Percentiles rank a stretch among this genome's conserved stretches.
Conservation (phyloP, 805 yeast species). For the Yamadazyma philogaea region DNA sequence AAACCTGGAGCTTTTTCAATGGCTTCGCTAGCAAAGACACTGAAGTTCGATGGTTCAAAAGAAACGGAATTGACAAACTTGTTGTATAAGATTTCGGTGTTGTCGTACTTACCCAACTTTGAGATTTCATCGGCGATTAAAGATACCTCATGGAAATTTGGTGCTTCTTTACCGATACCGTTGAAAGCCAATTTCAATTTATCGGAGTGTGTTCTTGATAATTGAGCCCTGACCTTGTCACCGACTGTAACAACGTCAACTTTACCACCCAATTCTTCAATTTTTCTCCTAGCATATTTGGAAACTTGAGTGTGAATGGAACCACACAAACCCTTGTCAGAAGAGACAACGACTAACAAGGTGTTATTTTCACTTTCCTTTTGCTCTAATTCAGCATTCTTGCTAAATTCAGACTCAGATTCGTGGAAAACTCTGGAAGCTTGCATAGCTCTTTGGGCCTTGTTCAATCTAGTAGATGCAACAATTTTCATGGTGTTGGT, state of each 20-base stretch:
- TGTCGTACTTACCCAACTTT: slow-evolving; percentile 66
- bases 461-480: slow-evolving; percentile 93
- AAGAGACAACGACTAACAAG: slow-evolving; percentile 82
- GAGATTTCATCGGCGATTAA: slow-evolving; percentile 81
- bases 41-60: slow-evolving; percentile 75
- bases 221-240: slow-evolving; percentile 89
- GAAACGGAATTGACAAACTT: slow-evolving; percentile 83
- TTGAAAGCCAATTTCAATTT: slow-evolving; percentile 72
- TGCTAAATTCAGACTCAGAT: slow-evolving; percentile 75
- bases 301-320: slow-evolving; percentile 95
- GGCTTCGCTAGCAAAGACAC: slow-evolving; percentile 65
- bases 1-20: slow-evolving; percentile 84
- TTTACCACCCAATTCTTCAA: slow-evolving; percentile 59
- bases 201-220: slow-evolving; percentile 75
- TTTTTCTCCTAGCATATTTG: slow-evolving; percentile 74
- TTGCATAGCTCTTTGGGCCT: slow-evolving; percentile 93
- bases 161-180: slow-evolving; percentile 96
- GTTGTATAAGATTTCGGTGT: slow-evolving; percentile 82
- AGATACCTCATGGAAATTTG: slow-evolving; percentile 87
- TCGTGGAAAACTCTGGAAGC: slow-evolving; percentile 81
- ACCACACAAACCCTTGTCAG: slow-evolving; percentile 99
- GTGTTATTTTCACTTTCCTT: slow-evolving; percentile 62
- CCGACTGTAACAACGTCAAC: slow-evolving; percentile 83
- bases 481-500: slow-evolving; percentile 99
- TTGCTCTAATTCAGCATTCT: slow-evolving; percentile 69